Evolutionary conservation across 2,329 filamentous ascomycete species (phyloP).

Genomic region (Cercospora citrullina): DNA sequence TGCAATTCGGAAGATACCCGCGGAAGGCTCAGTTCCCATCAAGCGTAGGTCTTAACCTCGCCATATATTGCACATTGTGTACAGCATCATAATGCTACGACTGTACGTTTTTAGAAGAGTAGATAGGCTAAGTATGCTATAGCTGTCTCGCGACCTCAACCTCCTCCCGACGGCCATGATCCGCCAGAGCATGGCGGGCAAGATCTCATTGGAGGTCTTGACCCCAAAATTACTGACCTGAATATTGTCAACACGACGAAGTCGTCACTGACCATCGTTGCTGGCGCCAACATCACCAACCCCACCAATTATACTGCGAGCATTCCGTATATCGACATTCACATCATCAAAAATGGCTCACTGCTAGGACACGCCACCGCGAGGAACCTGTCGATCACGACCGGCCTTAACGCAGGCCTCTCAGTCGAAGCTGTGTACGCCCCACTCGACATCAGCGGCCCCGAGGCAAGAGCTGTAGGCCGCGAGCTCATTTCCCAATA

Average conservation of each 20-base stretch:
- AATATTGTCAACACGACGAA: conserved; percentile 70
- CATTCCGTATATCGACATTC: conserved; percentile 70
- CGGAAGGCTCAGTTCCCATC: conserved; percentile 78
- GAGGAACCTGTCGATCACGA: conserved; percentile 61
- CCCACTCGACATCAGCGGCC: conserved; percentile 63
- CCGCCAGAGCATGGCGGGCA: conserved; percentile 17
- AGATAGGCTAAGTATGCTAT: conserved; percentile 32
- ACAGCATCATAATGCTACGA: conserved; percentile 18
- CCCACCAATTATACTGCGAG: conserved; percentile 81
- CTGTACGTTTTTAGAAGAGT: conserved; percentile 19
- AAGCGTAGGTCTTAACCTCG: conserved; percentile 72
- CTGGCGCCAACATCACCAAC: conserved; percentile 80
- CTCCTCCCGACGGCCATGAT: conserved; percentile 11
- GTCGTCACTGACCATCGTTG: conserved; percentile 69
- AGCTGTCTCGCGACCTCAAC: conserved; percentile 27
- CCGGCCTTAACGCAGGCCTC: conserved; percentile 72
- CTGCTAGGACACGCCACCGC: conserved; percentile 73
- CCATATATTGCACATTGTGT: conserved; percentile 16
- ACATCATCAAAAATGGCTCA: conserved; percentile 61
- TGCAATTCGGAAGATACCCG: conserved; percentile 79
- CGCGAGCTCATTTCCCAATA: conserved; percentile 79
- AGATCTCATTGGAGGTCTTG: conserved; percentile 37
- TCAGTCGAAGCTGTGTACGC: conserved; percentile 72
- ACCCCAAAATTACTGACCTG: conserved; percentile 69
- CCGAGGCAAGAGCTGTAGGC: conserved; percentile 62